Evolutionary conservation across 140 eudicot species (phyloP).

Genomic region (Artemisia princeps): DNA sequence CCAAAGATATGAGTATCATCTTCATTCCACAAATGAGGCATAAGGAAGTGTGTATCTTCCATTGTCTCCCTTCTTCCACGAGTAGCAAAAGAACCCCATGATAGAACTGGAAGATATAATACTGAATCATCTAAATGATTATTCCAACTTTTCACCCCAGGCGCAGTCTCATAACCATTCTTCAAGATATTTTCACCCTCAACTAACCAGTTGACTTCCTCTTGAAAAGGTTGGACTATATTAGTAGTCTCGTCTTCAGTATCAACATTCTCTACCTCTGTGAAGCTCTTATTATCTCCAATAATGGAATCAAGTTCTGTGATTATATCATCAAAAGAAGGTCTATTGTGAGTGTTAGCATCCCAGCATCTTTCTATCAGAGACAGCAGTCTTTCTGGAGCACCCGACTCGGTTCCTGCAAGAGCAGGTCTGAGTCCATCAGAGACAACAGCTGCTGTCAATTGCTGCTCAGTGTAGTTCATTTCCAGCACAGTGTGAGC

Average conservation of each 20-base stretch:
- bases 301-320: slow-evolving; percentile 42
- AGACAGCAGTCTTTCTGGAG: slow-evolving; percentile 45
- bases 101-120: slow-evolving; percentile 51
- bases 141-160: slow-evolving; percentile 30
- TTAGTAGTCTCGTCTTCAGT: slow-evolving; percentile 24
- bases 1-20: slow-evolving; percentile 62
- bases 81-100: slow-evolving; percentile 91
- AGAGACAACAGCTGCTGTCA: slow-evolving; percentile 83
- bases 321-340: slow-evolving; percentile 74
- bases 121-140: slow-evolving; percentile 24
- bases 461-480: slow-evolving; percentile 89
- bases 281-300: slow-evolving; percentile 21
- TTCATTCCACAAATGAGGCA: slow-evolving; percentile 53
- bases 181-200: slow-evolving; percentile 48
- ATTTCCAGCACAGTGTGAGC: slow-evolving; percentile 98
- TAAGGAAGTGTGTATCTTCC: slow-evolving; percentile 90
- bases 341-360: slow-evolving; percentile 47
- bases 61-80: slow-evolving; percentile 93
- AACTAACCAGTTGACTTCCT: slow-evolving; percentile 56
- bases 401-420: slow-evolving; percentile 49
- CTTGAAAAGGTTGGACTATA: slow-evolving; percentile 34
- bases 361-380: slow-evolving; percentile 81
- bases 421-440: slow-evolving; percentile 77
- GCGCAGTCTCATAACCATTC: slow-evolving; percentile 22
- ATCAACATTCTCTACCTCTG: slow-evolving; percentile 21